Percentiles rank a stretch among this genome's conserved stretches.
Evolutionary conservation across 208 protist species (phyloP).

Genomic region (Eutreptiella sp.): DNA sequence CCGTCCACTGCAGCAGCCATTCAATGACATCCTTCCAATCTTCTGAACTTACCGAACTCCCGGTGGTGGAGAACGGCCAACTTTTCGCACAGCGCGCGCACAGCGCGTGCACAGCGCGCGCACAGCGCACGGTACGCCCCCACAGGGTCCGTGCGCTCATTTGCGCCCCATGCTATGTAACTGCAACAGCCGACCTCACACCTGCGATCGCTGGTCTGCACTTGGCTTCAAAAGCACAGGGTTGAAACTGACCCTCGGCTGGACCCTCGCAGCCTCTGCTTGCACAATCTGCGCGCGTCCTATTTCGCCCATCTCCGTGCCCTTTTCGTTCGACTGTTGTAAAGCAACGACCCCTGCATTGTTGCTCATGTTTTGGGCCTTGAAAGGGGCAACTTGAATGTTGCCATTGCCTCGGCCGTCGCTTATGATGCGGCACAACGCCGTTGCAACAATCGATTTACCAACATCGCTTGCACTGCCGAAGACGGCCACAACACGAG

Average conservation of each 20-base stretch:
- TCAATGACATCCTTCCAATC: too few species aligned
- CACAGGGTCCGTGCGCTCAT: too few species aligned
- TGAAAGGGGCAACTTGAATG: slow-evolving; percentile 6
- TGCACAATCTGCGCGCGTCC: slow-evolving; percentile 15
- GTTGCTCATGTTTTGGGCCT: slow-evolving; percentile 26
- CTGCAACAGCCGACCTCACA: too few species aligned
- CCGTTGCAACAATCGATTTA: slow-evolving; percentile 2
- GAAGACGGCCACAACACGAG: too few species aligned
- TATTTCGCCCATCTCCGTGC: slow-evolving; percentile 4
- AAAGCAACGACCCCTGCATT: slow-evolving; percentile 18
- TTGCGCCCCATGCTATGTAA: too few species aligned
- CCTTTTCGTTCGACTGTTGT: not conserved
- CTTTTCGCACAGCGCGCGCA: too few species aligned
- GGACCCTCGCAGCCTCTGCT: slow-evolving; percentile 1
- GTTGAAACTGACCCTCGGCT: slow-evolving; percentile 4
- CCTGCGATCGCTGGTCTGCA: slow-evolving; percentile 8
- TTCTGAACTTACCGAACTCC: too few species aligned
- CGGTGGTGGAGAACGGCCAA: too few species aligned
- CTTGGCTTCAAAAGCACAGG: slow-evolving; percentile 15
- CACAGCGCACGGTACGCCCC: too few species aligned
- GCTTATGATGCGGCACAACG: slow-evolving; percentile 11
- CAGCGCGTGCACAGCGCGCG: too few species aligned
- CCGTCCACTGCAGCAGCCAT: too few species aligned
- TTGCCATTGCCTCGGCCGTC: not conserved
- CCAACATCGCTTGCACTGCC: slow-evolving; percentile 16